Evolutionary conservation across 352 stramenopile species (phyloP).

Genomic region (Globisporangium cystogenes): DNA sequence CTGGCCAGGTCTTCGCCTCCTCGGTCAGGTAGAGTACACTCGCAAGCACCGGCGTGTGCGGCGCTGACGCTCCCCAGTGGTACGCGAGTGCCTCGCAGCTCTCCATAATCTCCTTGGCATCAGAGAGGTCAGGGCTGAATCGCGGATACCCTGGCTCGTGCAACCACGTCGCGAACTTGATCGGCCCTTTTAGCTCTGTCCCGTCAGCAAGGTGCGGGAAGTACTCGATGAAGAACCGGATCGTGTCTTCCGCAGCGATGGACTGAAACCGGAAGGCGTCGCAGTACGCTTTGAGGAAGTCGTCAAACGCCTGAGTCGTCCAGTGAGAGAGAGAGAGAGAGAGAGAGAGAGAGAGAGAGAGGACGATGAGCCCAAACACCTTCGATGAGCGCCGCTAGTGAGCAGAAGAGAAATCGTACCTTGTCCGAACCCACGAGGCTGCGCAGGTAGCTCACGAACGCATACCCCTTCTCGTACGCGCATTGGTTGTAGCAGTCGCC

Average conservation of each 20-base stretch:
- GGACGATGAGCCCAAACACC: not conserved
- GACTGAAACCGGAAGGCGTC: conserved; percentile 68
- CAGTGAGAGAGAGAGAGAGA: not conserved
- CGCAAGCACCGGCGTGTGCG: conserved; percentile 33
- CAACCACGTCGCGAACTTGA: conserved; percentile 67
- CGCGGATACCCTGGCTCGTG: conserved; percentile 54
- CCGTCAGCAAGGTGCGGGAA: conserved; percentile 56
- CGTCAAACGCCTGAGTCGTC: conserved; percentile 54
- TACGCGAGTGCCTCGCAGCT: conserved; percentile 58
- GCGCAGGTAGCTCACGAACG: conserved; percentile 71
- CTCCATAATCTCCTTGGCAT: conserved; percentile 68
- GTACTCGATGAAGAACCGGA: conserved; percentile 58
- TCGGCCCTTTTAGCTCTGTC: conserved; percentile 44
- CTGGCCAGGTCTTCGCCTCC: conserved; percentile 56
- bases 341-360: not conserved
- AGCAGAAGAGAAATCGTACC: conserved; percentile 16
- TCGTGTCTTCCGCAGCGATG: conserved; percentile 67
- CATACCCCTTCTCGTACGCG: conserved; percentile 80
- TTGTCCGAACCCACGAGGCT: conserved; percentile 57
- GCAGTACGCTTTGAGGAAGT: conserved; percentile 64
- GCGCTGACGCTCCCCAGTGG: conserved; percentile 46
- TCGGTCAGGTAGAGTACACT: conserved; percentile 57
- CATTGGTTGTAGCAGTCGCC: conserved; percentile 81
- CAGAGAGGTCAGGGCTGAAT: conserved; percentile 52
- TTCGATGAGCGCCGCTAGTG: not conserved